phyloP scores from a whole-genome alignment of 2,329 filamentous ascomycete genomes.

The Malbranchea zuffiana region DNA sequence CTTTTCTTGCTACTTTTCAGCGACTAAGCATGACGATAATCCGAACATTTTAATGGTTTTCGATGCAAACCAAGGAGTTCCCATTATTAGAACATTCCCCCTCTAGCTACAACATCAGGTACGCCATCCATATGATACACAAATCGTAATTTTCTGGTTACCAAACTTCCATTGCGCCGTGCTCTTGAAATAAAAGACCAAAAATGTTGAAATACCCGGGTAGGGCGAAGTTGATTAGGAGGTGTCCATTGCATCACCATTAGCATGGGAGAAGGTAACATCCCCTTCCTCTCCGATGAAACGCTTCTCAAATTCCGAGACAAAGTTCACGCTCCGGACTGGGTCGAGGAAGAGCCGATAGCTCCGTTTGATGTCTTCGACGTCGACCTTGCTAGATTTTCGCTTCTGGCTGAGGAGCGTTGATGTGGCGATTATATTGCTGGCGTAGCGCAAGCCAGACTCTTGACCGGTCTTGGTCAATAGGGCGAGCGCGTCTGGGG shows the following conservation, averaged over 20 bases:
- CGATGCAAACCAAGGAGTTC: not conserved
- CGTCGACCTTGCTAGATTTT: slow-evolving; percentile 67
- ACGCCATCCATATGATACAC: slow-evolving; percentile 8
- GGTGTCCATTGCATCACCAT: slow-evolving; percentile 59
- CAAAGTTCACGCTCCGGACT: slow-evolving; percentile 76
- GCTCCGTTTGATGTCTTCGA: slow-evolving; percentile 85
- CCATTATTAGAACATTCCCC: slow-evolving; percentile 1
- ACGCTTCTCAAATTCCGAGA: slow-evolving; percentile 78
- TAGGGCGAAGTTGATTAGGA: slow-evolving; percentile 44
- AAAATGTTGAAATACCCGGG: slow-evolving; percentile 10
- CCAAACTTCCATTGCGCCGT: slow-evolving; percentile 9
- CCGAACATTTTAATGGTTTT: not conserved
- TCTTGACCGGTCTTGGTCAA: slow-evolving; percentile 94
- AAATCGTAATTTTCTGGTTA: slow-evolving; percentile 1
- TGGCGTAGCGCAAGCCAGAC: slow-evolving; percentile 86
- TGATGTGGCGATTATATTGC: slow-evolving; percentile 91
- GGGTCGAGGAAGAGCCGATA: slow-evolving; percentile 93
- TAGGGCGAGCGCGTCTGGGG: slow-evolving; percentile 77
- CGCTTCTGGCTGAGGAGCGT: slow-evolving; percentile 80
- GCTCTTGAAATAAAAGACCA: slow-evolving; percentile 11
- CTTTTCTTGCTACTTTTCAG: slow-evolving; percentile 1
- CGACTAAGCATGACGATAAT: not conserved
- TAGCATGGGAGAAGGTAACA: slow-evolving; percentile 54
- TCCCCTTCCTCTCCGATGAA: slow-evolving; percentile 79
- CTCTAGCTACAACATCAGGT: no score